Conservation (phyloP, 129 eudicot species). For the Ambrosia artemisiifolia region DNA sequence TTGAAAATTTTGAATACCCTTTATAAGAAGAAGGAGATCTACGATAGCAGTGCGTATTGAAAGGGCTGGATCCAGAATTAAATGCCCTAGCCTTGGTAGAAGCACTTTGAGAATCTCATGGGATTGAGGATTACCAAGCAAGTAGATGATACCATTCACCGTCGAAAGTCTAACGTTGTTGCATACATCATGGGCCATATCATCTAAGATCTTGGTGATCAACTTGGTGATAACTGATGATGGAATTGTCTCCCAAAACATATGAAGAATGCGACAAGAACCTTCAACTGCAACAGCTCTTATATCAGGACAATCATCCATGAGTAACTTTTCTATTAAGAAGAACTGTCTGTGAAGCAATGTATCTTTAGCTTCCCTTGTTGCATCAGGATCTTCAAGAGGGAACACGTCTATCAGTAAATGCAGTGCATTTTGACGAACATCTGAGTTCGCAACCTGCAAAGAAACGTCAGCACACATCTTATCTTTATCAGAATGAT, state of each 20-base stretch:
- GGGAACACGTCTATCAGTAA: constrained; percentile 86
- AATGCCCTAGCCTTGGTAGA: constrained; percentile 70
- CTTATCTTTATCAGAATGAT: constrained; percentile 14
- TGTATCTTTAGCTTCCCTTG: constrained; percentile 73
- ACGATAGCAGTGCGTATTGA: constrained; percentile 62
- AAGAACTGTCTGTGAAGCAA: constrained; percentile 76
- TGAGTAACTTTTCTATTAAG: constrained; percentile 67
- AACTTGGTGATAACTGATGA: constrained; percentile 74
- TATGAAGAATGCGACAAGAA: constrained; percentile 75
- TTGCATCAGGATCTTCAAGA: constrained; percentile 90
- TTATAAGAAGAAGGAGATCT: constrained; percentile 74
- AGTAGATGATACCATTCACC: constrained; percentile 75
- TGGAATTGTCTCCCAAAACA: constrained; percentile 92
- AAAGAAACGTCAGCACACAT: constrained; percentile 10
- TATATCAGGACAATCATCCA: constrained; percentile 88
- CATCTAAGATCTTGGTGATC: constrained; percentile 66
- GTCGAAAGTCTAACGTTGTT: constrained; percentile 82
- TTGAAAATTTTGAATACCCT: constrained; percentile 66
- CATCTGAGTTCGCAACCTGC: constrained; percentile 97
- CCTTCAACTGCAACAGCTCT: constrained; percentile 98
- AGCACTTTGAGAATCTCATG: constrained; percentile 91
- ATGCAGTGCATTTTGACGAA: constrained; percentile 88
- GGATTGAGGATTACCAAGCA: constrained; percentile 92
- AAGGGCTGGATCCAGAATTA: constrained; percentile 63
- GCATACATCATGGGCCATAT: constrained; percentile 66